Percentiles rank a stretch among this genome's conserved stretches.
These are phyloP conservation scores for Taxillus chinensis DNA, from an alignment of 164 flowering plant genomes.

Conservation along the genomic window DNA sequence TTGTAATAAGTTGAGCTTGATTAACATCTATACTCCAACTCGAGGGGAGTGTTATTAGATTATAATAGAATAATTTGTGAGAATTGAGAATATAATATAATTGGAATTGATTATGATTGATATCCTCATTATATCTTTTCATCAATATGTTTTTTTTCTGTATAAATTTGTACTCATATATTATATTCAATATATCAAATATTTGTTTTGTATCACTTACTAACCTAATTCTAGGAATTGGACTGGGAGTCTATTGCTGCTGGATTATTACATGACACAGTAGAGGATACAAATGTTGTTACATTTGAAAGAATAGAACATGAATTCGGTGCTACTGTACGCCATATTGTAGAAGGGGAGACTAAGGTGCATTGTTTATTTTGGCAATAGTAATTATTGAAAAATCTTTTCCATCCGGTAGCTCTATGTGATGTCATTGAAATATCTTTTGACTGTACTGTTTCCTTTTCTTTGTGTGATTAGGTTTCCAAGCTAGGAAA, in stretches of 20 bases:
- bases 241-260: slow-evolving; percentile 98
- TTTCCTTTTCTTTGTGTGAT: slow-evolving; percentile 7
- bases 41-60: too few relatives aligned
- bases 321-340: slow-evolving; percentile 85
- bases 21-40: too few relatives aligned
- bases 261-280: slow-evolving; percentile 98
- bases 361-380: slow-evolving; percentile 57
- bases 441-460: not conserved
- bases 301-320: slow-evolving; percentile 91
- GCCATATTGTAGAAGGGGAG: slow-evolving; percentile 98
- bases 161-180: too few relatives aligned
- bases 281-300: slow-evolving; percentile 88
- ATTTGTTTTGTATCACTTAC: too few relatives aligned
- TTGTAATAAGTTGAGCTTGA: too few relatives aligned
- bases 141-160: too few relatives aligned
- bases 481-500: slow-evolving; percentile 98
- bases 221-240: slow-evolving; percentile 52
- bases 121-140: too few relatives aligned
- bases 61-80: too few relatives aligned
- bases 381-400: not conserved
- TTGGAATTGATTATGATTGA: too few relatives aligned
- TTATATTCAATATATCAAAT: too few relatives aligned
- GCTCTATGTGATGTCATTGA: too few relatives aligned
- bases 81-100: too few relatives aligned
- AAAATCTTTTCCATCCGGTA: not conserved